Conservation (phyloP, 768 basidiomycete species). For the Peribolospora baueri region DNA sequence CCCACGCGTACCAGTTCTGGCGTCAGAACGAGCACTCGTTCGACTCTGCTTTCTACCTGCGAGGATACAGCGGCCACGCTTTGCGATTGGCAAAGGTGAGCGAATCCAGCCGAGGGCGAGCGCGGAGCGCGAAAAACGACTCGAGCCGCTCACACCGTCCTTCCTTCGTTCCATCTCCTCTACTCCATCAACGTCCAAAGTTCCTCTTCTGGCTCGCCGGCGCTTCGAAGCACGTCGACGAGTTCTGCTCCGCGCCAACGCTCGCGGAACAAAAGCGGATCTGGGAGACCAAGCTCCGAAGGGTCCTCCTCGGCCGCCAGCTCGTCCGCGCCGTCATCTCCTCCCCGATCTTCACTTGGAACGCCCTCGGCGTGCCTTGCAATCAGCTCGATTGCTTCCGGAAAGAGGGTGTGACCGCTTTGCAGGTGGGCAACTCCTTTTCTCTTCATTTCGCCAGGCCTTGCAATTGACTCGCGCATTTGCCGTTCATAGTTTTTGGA, state of each 20-base stretch:
- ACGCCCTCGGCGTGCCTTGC: conserved; percentile 48
- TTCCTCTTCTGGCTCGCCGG: conserved; percentile 37
- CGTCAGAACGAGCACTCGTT: conserved; percentile 30
- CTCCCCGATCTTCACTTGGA: conserved; percentile 34
- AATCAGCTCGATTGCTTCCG: conserved; percentile 42
- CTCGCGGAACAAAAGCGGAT: conserved; percentile 35
- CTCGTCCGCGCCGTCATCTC: conserved; percentile 8
- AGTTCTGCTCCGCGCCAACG: conserved; percentile 32
- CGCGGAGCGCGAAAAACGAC: no score
- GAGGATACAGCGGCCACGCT: conserved; percentile 33
- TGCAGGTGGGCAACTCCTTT: background rate
- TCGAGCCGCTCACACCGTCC: no score
- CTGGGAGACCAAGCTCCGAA: conserved; percentile 36
- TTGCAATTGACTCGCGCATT: no score
- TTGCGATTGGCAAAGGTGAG: background rate
- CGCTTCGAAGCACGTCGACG: conserved; percentile 31
- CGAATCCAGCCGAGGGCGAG: background rate
- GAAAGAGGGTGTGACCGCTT: conserved; percentile 14
- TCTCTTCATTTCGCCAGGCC: no score
- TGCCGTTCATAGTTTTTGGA: no score
- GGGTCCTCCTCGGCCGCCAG: conserved; percentile 32
- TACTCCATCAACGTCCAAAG: conserved; percentile 29
- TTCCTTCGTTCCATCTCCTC: conserved; percentile 24
- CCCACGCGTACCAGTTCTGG: conserved; percentile 56
- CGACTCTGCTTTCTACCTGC: conserved; percentile 36